These are phyloP conservation scores for Metschnikowia baotianmanensis DNA, from an alignment of 805 yeast species.

Conservation along the genomic window DNA sequence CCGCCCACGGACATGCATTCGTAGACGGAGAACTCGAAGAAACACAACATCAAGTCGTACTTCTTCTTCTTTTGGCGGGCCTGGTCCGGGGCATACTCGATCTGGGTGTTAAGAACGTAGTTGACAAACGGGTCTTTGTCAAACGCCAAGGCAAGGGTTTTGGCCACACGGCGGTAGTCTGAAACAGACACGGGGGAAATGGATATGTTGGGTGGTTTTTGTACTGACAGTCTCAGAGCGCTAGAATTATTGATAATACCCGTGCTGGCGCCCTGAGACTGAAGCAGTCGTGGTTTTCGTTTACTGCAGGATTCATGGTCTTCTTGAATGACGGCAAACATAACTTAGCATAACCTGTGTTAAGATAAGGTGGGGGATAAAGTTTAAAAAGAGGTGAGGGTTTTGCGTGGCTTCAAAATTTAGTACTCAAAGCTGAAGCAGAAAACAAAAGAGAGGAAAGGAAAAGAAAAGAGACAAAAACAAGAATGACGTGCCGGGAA, in stretches of 20 bases:
- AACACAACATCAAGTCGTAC: conserved; percentile 45
- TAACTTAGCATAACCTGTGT: conserved; percentile 16
- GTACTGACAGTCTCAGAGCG: conserved; percentile 26
- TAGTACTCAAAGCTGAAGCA: conserved; percentile 3
- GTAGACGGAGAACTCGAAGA: conserved; percentile 53
- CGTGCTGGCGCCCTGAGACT: conserved; percentile 34
- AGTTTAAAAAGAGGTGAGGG: background rate
- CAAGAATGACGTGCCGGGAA: conserved; percentile 6
- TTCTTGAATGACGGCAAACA: conserved; percentile 29
- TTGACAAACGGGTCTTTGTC: conserved; percentile 53
- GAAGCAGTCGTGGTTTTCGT: conserved; percentile 38
- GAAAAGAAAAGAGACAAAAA: conserved; percentile 1
- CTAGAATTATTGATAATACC: conserved; percentile 18
- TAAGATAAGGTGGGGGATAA: background rate
- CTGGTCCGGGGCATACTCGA: conserved; percentile 14
- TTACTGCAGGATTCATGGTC: conserved; percentile 31
- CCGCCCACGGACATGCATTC: conserved; percentile 51
- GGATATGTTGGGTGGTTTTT: conserved; percentile 16
- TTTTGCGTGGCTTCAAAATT: conserved; percentile 1
- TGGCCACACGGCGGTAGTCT: conserved; percentile 56
- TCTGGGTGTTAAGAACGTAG: conserved; percentile 42
- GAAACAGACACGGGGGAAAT: conserved; percentile 20
- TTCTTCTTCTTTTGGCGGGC: conserved; percentile 27
- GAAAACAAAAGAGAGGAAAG: background rate
- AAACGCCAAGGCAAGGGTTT: conserved; percentile 51